Percentiles rank a stretch among this genome's conserved stretches.
phyloP scores from a whole-genome alignment of 2,329 filamentous ascomycete species.

The Leptosphaerulina australis region DNA sequence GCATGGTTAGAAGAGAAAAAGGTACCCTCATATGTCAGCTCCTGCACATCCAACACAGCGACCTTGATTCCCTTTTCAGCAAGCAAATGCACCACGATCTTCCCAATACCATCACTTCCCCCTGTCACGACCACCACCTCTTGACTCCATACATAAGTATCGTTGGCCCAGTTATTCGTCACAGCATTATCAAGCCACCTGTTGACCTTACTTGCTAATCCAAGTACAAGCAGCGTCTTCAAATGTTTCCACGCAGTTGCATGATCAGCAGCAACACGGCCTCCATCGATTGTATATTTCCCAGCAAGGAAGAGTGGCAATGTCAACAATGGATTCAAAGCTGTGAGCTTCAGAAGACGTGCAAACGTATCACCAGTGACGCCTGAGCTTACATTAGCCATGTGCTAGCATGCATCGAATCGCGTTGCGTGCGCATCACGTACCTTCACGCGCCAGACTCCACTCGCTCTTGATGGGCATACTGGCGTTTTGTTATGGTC shows the following conservation, averaged over 20 bases:
- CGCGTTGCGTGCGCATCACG: slow-evolving; percentile 7
- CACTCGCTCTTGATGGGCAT: slow-evolving; percentile 50
- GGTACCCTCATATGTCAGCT: slow-evolving; percentile 59
- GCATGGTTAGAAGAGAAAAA: neutral
- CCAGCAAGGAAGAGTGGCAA: slow-evolving; percentile 68
- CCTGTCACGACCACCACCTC: slow-evolving; percentile 78
- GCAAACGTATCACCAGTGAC: slow-evolving; percentile 62
- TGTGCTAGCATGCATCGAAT: neutral
- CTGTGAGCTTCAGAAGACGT: slow-evolving; percentile 63
- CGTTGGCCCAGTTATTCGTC: slow-evolving; percentile 58
- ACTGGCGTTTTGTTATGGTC: neutral
- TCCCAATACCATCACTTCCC: slow-evolving; percentile 75
- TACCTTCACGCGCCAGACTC: slow-evolving; percentile 49
- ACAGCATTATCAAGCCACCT: slow-evolving; percentile 59
- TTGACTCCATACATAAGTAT: slow-evolving; percentile 67
- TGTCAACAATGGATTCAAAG: slow-evolving; percentile 68
- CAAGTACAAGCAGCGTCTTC: slow-evolving; percentile 60
- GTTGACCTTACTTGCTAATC: slow-evolving; percentile 58
- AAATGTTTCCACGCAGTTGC: slow-evolving; percentile 62
- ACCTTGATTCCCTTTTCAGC: slow-evolving; percentile 69
- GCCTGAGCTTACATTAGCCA: slow-evolving; percentile 26
- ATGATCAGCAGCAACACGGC: slow-evolving; percentile 55
- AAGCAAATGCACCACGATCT: slow-evolving; percentile 67
- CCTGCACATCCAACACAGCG: slow-evolving; percentile 73
- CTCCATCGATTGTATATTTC: slow-evolving; percentile 67